These are phyloP conservation scores for Salix koriyanagi DNA, from an alignment of 345 rosid genomes.

Conservation along the genomic window DNA sequence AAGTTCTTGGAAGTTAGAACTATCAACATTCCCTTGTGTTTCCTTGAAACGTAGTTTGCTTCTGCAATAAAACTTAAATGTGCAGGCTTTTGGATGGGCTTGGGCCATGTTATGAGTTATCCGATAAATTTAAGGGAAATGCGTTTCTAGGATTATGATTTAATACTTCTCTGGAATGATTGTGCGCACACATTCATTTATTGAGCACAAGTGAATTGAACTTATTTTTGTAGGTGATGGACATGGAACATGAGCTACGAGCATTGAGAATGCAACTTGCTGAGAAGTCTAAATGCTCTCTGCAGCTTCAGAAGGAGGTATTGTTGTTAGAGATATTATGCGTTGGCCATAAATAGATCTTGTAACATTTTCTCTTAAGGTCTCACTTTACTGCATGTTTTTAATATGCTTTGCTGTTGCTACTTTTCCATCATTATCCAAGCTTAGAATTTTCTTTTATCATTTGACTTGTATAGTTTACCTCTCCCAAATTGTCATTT, in stretches of 20 bases:
- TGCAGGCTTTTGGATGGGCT: neutral
- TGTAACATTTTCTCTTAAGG: neutral
- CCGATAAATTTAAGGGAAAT: neutral
- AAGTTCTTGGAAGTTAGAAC: neutral
- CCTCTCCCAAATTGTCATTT: neutral
- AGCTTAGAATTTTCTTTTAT: neutral
- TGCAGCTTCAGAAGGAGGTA: conserved; percentile 76
- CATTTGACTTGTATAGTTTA: neutral
- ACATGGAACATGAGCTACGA: conserved; percentile 82
- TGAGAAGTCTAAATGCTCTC: conserved; percentile 67
- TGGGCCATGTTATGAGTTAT: neutral
- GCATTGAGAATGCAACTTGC: conserved; percentile 79
- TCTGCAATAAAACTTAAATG: neutral
- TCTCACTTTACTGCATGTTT: neutral
- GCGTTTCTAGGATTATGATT: neutral
- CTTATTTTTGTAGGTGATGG: conserved; percentile 63
- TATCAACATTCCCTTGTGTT: neutral
- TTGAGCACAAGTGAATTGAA: conserved; percentile 6
- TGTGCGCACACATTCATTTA: neutral
- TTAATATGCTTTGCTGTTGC: neutral
- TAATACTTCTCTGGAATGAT: neutral
- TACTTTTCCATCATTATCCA: neutral
- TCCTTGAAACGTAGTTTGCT: neutral
- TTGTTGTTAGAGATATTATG: neutral
- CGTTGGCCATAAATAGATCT: neutral